Conservation (phyloP, 352 stramenopile species). For the Saprolegnia diclina region DNA sequence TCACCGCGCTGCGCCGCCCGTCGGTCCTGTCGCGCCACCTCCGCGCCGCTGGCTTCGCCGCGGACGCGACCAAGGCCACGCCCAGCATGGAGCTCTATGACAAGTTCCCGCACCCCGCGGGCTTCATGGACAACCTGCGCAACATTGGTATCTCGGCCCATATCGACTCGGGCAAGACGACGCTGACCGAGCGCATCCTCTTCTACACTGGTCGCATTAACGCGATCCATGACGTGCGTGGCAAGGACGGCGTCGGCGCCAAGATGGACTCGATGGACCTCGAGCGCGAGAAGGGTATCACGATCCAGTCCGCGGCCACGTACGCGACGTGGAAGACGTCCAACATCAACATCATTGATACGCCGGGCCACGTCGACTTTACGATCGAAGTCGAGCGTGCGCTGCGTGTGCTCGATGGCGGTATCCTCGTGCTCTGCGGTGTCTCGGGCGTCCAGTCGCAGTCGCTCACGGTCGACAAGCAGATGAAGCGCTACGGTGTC, state of each 20-base stretch:
- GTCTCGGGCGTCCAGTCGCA: conserved; percentile 96
- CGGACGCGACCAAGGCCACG: not conserved
- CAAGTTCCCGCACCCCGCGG: conserved; percentile 36
- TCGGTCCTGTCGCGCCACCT: conserved; percentile 20
- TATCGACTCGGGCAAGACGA: conserved; percentile 99
- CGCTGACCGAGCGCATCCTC: conserved; percentile 98
- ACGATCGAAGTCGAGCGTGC: conserved; percentile 97
- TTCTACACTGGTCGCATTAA: conserved; percentile 99
- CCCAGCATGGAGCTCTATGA: conserved; percentile 24
- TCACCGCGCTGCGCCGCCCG: conserved; percentile 12
- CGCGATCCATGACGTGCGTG: conserved; percentile 93
- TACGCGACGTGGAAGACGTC: conserved; percentile 94
- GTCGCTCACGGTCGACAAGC: conserved; percentile 97
- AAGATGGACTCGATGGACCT: conserved; percentile 99
- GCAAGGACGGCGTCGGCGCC: conserved; percentile 96
- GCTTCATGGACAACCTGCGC: conserved; percentile 80
- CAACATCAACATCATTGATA: conserved; percentile 99
- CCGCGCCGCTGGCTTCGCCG: conserved; percentile 9
- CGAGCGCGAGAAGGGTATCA: conserved; percentile 99
- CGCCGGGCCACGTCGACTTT: conserved; percentile 97
- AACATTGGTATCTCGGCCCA: conserved; percentile 97
- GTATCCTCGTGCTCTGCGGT: conserved; percentile 90
- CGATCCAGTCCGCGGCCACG: conserved; percentile 98
- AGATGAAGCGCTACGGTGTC: conserved; percentile 99
- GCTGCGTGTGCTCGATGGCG: conserved; percentile 95